Conservation (phyloP, 345 rosid species). For the Melaleuca quinquenervia region DNA sequence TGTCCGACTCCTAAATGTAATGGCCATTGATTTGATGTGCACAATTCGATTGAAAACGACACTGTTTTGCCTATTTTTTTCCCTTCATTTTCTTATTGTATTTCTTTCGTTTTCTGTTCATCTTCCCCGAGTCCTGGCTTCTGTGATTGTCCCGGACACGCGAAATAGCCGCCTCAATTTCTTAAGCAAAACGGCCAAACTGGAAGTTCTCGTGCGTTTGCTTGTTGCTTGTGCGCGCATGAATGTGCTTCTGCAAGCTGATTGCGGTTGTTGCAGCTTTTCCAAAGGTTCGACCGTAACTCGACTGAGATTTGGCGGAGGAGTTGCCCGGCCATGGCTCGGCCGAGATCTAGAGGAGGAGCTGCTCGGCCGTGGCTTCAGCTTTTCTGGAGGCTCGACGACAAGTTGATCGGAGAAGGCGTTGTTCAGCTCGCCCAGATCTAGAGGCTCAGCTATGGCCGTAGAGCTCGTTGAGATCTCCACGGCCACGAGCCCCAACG, state of each 20-base stretch:
- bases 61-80: not conserved
- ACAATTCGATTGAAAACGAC: no score
- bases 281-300: not conserved
- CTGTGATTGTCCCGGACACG: not conserved
- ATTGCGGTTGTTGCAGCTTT: not conserved
- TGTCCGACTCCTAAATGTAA: no score
- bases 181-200: not conserved
- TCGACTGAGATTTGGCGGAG: not conserved
- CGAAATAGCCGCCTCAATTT: not conserved
- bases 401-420: not conserved
- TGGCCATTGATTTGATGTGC: no score
- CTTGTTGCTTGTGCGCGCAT: not conserved
- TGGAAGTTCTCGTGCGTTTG: not conserved
- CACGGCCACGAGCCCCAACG: not conserved
- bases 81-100: rapidly evolving
- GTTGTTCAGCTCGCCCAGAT: not conserved
- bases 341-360: not conserved
- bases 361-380: not conserved
- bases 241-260: not conserved
- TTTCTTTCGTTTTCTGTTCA: not conserved
- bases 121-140: not conserved
- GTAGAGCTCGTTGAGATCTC: not conserved
- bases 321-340: not conserved
- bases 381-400: not conserved
- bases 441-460: not conserved